A percentile compares a stretch with the other conserved stretches of the same genome.
These are phyloP conservation scores for Alternaria sp. DNA, from an alignment of 2,329 filamentous ascomycete genomes.

Conservation along the genomic window DNA sequence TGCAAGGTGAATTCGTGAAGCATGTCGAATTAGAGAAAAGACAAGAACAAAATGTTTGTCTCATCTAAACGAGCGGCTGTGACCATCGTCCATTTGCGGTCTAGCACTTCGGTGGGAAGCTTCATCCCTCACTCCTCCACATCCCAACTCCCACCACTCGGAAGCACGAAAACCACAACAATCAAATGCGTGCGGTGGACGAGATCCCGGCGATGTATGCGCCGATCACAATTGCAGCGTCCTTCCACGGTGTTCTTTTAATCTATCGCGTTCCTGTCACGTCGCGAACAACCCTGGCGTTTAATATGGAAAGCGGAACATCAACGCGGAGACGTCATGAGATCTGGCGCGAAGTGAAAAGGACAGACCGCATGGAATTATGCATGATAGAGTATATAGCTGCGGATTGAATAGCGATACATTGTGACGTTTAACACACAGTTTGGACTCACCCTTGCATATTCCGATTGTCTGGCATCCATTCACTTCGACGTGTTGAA, in stretches of 20 bases:
- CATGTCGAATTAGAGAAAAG: neutral
- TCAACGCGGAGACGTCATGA: conserved; percentile 14
- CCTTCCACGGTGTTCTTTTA: conserved; percentile 33
- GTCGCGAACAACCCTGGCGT: conserved; percentile 17
- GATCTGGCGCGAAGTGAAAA: conserved; percentile 18
- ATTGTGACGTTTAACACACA: neutral
- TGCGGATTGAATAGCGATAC: neutral
- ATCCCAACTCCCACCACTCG: neutral
- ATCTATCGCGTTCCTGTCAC: conserved; percentile 28
- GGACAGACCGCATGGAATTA: conserved; percentile 27
- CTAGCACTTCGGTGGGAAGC: neutral
- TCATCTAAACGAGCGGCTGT: neutral
- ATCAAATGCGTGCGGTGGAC: neutral
- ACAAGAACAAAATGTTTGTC: conserved; percentile 12
- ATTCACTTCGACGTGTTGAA: neutral
- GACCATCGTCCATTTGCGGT: neutral
- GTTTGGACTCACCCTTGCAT: neutral
- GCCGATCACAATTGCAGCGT: neutral
- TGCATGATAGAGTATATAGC: conserved; percentile 1
- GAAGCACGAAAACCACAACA: neutral
- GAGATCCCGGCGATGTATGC: neutral
- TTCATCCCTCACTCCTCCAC: neutral
- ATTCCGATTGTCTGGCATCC: neutral
- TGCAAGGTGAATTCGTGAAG: conserved; percentile 9
- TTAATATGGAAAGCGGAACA: conserved; percentile 33